Conservation (phyloP, 225 moss, liverwort and hornwort species). For the Polytrichum commune region DNA sequence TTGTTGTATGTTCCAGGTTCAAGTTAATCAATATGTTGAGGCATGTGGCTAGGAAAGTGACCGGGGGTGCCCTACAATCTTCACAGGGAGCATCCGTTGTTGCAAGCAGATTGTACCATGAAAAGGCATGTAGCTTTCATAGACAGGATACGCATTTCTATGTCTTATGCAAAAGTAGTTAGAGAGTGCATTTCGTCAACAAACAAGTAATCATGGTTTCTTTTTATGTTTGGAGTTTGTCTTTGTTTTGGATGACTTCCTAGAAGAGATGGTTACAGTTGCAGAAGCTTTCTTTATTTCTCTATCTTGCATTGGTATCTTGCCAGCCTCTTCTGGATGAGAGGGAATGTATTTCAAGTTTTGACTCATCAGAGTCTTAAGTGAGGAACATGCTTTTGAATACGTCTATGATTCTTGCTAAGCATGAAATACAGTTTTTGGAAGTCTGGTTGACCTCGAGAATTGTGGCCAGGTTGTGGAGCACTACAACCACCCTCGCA, state of each 20-base stretch:
- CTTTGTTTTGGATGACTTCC: neutral
- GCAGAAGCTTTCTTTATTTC: too few species aligned
- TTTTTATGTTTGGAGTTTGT: constrained; percentile 1
- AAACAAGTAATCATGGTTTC: neutral
- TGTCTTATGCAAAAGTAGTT: neutral
- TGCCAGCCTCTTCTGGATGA: constrained; percentile 1
- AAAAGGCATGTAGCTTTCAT: constrained; percentile 47
- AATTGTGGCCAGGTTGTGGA: constrained; percentile 58
- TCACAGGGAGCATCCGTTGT: constrained; percentile 23
- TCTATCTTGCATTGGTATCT: neutral
- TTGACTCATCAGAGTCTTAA: neutral
- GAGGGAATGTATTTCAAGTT: neutral
- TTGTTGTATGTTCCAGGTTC: neutral
- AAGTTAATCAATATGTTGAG: constrained; percentile 47
- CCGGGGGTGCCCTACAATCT: constrained; percentile 12
- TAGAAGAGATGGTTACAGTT: neutral
- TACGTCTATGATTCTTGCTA: neutral
- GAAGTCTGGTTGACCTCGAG: neutral
- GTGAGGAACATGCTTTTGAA: neutral
- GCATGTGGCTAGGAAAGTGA: constrained; percentile 25
- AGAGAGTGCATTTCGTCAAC: neutral
- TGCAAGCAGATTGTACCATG: constrained; percentile 71
- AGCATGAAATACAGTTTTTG: neutral
- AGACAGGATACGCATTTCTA: neutral
- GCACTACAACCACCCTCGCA: constrained; percentile 94